Evolutionary conservation across 306 rosid genomes (phyloP), one percentile per base, ranked within the genome.

Genomic region (Prosopis cineraria): DNA sequence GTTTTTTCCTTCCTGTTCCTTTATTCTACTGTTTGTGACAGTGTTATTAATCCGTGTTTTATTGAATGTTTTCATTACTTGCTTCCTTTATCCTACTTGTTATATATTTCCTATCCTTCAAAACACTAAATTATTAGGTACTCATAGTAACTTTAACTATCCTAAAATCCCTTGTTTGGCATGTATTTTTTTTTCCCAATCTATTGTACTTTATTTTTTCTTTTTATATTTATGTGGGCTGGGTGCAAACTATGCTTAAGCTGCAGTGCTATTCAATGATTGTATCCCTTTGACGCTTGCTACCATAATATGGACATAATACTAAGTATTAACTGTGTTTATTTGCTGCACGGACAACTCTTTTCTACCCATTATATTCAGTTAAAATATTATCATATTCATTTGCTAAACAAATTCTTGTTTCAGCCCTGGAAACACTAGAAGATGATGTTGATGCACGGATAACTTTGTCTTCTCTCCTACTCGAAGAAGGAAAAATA

Each of bases 391-490:
- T 78, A 17, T 65, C 56, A 41, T 72, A 13, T 53, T 62, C 22
- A 40, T 20, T 78, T 48, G 64, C 85, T 76, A 66, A 84, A 63
- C 29, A 65, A 73, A 53, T 67, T 84, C 75, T 71, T 41, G 56
- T 76, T 85, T 81, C 90, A 92, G 97, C 90, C 64, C 79, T 94
- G 6, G 84, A 90, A 85, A 82, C 83, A 47, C 82, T 85, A 64
- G 78, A 84, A 70, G 90, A 89, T 80, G 83, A 94, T 79, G 83
- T 92, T 79, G 90, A 88, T 81, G 88, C 90, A 8, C 89, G 98
- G 19, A 84, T 94, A 63, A 82, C 86, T 77, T 85, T 94, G 86
- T 89, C 95, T 80, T 92, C 95, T 78, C 90, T 94, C 81, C 92
- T 94, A 31, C 89, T 94, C 65, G 97, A 92, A 82, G 95, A 94